phyloP scores from a whole-genome alignment of 805 yeast genomes.

The Naumovozyma castellii region DNA sequence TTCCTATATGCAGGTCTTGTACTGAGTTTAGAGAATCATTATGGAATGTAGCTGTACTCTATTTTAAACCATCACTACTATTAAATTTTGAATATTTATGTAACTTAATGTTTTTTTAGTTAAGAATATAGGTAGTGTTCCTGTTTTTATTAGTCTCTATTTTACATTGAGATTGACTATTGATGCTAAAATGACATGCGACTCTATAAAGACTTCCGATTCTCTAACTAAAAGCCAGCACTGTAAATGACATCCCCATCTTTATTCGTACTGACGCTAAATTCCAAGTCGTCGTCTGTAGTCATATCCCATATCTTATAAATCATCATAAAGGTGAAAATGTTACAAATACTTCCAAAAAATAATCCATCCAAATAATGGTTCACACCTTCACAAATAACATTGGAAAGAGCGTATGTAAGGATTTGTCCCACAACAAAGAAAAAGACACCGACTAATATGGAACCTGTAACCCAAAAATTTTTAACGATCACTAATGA shows the following conservation, averaged over 20 bases:
- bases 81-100: not conserved
- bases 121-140: not conserved
- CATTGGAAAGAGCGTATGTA: constrained; percentile 55
- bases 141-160: too few relatives aligned
- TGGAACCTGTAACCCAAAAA: constrained; percentile 87
- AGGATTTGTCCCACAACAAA: constrained; percentile 75
- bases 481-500: constrained; percentile 60
- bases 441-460: constrained; percentile 58
- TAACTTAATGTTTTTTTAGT: not conserved
- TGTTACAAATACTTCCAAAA: constrained; percentile 70
- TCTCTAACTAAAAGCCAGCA: constrained; percentile 1
- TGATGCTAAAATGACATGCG: too few relatives aligned
- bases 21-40: too few relatives aligned
- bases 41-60: too few relatives aligned
- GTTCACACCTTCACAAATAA: constrained; percentile 58
- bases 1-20: too few relatives aligned
- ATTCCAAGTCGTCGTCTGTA: constrained; percentile 89
- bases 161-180: too few relatives aligned
- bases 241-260: constrained; percentile 29
- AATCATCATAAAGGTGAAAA: constrained; percentile 85
- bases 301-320: constrained; percentile 96
- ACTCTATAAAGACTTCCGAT: too few relatives aligned
- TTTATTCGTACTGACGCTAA: constrained; percentile 54
- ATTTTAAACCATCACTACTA: too few relatives aligned
- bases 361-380: constrained; percentile 90